Conservation (phyloP, 2,329 filamentous ascomycete species). For the Verticillium isaacii region DNA sequence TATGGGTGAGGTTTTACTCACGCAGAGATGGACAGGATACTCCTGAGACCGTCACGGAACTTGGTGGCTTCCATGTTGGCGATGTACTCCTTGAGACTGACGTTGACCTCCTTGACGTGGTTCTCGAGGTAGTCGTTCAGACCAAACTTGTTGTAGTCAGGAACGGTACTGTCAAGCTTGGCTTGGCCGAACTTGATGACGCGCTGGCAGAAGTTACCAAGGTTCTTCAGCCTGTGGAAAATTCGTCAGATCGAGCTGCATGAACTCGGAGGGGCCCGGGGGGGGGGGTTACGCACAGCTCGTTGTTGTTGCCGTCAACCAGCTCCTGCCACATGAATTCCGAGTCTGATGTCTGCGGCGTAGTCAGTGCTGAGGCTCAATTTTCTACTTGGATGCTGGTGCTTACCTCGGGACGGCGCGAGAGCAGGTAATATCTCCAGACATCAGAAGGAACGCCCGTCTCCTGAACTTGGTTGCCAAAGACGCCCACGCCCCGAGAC, state of each 20-base stretch:
- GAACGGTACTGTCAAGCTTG: constrained; percentile 67
- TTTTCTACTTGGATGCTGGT: too few relatives aligned
- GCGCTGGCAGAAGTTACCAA: constrained; percentile 71
- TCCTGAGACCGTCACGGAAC: constrained; percentile 61
- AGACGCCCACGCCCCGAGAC: constrained; percentile 83
- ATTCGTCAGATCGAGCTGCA: not conserved
- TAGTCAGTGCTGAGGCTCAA: not conserved
- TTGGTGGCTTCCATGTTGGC: constrained; percentile 66
- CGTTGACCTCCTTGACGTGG: constrained; percentile 60
- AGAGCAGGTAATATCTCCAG: constrained; percentile 90
- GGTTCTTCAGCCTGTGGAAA: constrained; percentile 49
- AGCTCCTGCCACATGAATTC: constrained; percentile 89
- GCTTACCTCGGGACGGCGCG: constrained; percentile 68
- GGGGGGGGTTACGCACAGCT: constrained; percentile 43
- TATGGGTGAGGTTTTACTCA: not conserved
- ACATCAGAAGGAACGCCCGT: constrained; percentile 81
- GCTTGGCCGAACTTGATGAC: constrained; percentile 68
- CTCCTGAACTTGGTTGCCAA: constrained; percentile 83
- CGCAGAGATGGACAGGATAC: constrained; percentile 63
- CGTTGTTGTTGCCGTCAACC: constrained; percentile 81
- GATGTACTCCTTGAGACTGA: constrained; percentile 61
- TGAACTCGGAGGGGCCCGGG: not conserved
- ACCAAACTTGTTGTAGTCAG: constrained; percentile 53
- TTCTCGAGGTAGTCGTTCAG: constrained; percentile 46
- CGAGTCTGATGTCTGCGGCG: constrained; percentile 60